Evolutionary conservation across 2,329 filamentous ascomycete genomes (phyloP).

Genomic region (Cladophialophora chaetospira): DNA sequence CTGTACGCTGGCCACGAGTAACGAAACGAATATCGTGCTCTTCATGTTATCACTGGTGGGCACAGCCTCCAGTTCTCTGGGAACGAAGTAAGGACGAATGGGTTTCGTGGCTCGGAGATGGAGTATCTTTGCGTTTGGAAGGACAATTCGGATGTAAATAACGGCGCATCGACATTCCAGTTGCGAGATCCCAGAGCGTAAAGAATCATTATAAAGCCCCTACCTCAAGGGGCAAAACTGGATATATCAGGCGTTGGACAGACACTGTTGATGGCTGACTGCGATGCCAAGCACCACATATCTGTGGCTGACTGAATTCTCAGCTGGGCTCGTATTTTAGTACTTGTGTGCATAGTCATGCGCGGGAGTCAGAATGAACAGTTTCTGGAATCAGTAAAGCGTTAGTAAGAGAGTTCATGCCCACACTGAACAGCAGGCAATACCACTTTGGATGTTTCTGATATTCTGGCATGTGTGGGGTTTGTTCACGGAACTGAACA

Average conservation of each 20-base stretch:
- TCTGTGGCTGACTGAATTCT: background rate
- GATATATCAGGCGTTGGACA: background rate
- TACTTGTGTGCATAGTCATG: background rate
- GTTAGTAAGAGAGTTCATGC: too few relatives aligned
- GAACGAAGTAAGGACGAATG: background rate
- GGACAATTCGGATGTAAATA: background rate
- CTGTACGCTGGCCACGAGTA: background rate
- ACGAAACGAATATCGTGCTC: background rate
- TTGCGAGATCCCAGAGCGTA: background rate
- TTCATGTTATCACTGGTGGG: background rate
- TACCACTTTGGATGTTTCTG: too few relatives aligned
- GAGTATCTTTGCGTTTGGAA: background rate
- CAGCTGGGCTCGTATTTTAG: slow-evolving; percentile 1
- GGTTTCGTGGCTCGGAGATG: background rate
- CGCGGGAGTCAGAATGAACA: background rate
- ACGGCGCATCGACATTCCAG: background rate
- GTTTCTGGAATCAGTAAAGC: background rate
- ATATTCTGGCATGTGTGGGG: too few relatives aligned
- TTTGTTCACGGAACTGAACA: too few relatives aligned
- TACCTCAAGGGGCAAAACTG: background rate
- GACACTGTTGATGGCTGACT: background rate
- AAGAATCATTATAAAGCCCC: background rate
- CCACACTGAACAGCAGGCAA: too few relatives aligned
- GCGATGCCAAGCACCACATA: background rate
- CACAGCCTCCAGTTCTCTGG: background rate